Conservation (phyloP, 2,329 filamentous ascomycete genomes). For the Ustulina deusta region DNA sequence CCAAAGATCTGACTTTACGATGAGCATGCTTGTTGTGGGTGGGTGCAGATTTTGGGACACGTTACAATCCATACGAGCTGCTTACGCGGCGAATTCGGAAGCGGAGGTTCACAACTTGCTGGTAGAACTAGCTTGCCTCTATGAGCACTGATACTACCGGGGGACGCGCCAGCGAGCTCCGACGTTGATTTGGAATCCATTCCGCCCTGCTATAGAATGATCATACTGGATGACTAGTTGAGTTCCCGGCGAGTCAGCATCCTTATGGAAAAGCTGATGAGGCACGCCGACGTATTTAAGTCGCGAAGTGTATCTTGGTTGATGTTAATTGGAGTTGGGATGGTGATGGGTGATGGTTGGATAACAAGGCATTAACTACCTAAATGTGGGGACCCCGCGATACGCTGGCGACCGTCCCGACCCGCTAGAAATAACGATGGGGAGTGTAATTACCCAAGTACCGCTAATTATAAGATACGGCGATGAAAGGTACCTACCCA, state of each 20-base stretch:
- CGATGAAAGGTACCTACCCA: too few species aligned
- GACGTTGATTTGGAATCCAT: conserved; percentile 49
- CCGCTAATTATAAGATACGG: too few species aligned
- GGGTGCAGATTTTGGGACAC: conserved; percentile 36
- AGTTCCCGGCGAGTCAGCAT: conserved; percentile 22
- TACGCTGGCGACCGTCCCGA: not conserved
- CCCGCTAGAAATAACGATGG: not conserved
- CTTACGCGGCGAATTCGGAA: conserved; percentile 74
- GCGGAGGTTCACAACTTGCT: conserved; percentile 86
- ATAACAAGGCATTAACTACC: conserved; percentile 1
- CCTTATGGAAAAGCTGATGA: conserved; percentile 10
- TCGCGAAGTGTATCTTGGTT: conserved; percentile 7
- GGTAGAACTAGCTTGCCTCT: conserved; percentile 73
- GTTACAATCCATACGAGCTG: conserved; percentile 90
- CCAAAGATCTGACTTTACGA: conserved; percentile 78
- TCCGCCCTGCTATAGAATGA: conserved; percentile 34
- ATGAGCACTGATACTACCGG: conserved; percentile 43
- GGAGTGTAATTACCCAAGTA: not conserved
- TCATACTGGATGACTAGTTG: conserved; percentile 35
- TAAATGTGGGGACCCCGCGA: conserved; percentile 26
- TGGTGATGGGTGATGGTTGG: not conserved
- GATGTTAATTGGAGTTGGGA: conserved; percentile 18
- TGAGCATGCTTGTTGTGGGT: conserved; percentile 27
- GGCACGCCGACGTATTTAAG: not conserved
- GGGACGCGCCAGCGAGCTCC: conserved; percentile 47